A percentile compares a stretch with the other conserved stretches of the same genome.
These are phyloP conservation scores for Colletotrichum viniferum DNA, from an alignment of 2,329 filamentous ascomycete species.

Conservation along the genomic window DNA sequence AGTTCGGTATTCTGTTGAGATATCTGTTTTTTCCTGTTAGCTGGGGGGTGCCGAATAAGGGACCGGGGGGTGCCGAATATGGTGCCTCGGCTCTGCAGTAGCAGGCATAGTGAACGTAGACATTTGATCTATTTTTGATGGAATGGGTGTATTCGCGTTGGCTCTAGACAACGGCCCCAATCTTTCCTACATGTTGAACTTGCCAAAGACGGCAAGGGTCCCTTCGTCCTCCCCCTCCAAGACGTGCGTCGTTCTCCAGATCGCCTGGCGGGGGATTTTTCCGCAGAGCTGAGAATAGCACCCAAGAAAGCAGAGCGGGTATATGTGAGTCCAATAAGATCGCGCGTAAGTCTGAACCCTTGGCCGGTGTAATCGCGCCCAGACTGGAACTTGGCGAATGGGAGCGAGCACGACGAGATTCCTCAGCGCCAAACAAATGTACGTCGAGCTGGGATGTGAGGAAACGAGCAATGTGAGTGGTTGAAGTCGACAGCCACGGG, in stretches of 20 bases:
- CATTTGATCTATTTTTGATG: background rate
- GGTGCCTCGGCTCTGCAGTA: no score
- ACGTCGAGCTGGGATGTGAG: background rate
- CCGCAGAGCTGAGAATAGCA: background rate
- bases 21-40: no score
- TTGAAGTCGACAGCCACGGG: background rate
- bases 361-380: background rate
- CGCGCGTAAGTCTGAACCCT: background rate
- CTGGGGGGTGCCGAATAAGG: no score
- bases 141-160: background rate
- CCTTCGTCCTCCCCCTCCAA: background rate
- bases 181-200: background rate
- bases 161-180: background rate
- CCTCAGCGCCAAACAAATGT: slow-evolving; percentile 15
- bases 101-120: background rate
- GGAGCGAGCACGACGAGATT: background rate
- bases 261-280: background rate
- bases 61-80: no score
- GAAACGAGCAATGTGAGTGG: background rate
- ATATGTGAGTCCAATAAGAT: slow-evolving; percentile 4
- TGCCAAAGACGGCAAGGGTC: background rate
- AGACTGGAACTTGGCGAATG: background rate
- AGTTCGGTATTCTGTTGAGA: no score
- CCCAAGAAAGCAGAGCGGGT: background rate
- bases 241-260: background rate